Evolutionary conservation across 1,284 basidiomycete genomes (phyloP).

Genomic region (Singerocomus inundabilis): DNA sequence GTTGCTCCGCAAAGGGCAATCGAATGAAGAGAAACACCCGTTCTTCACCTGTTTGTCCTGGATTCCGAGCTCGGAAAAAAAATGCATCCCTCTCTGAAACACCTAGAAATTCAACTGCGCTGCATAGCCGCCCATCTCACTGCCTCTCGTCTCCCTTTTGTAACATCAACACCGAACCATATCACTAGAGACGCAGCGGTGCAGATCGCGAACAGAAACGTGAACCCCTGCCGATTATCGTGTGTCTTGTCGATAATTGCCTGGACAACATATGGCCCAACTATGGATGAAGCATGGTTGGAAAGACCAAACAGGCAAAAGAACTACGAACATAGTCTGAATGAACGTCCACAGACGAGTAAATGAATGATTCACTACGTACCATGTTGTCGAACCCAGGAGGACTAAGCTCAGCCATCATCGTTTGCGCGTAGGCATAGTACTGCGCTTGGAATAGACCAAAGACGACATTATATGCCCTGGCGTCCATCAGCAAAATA

Average conservation of each 20-base stretch:
- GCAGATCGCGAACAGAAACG: conserved; percentile 78
- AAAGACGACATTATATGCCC: conserved; percentile 31
- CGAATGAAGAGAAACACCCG: too few relatives aligned
- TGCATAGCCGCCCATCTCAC: conserved; percentile 53
- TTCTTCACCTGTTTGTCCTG: too few relatives aligned
- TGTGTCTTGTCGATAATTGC: conserved; percentile 72
- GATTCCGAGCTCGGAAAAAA: too few relatives aligned
- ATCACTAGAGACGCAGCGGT: conserved; percentile 50
- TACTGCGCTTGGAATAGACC: conserved; percentile 77
- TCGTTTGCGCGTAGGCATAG: conserved; percentile 82
- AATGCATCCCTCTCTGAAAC: not conserved
- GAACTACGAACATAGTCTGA: conserved; percentile 46
- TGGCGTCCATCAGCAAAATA: conserved; percentile 3
- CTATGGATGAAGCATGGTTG: conserved; percentile 78
- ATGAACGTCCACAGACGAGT: too few relatives aligned
- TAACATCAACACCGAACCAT: conserved; percentile 21
- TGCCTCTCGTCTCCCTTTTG: conserved; percentile 47
- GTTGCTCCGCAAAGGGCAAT: too few relatives aligned
- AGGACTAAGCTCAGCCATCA: conserved; percentile 84
- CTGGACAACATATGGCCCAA: conserved; percentile 78
- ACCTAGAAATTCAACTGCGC: conserved; percentile 13
- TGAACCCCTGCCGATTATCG: conserved; percentile 77
- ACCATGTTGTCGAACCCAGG: conserved; percentile 84
- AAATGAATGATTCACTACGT: too few relatives aligned
- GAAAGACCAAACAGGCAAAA: conserved; percentile 82